phyloP scores from a whole-genome alignment of 2,329 filamentous ascomycete genomes.

The Cercospora zeae-maydis region DNA sequence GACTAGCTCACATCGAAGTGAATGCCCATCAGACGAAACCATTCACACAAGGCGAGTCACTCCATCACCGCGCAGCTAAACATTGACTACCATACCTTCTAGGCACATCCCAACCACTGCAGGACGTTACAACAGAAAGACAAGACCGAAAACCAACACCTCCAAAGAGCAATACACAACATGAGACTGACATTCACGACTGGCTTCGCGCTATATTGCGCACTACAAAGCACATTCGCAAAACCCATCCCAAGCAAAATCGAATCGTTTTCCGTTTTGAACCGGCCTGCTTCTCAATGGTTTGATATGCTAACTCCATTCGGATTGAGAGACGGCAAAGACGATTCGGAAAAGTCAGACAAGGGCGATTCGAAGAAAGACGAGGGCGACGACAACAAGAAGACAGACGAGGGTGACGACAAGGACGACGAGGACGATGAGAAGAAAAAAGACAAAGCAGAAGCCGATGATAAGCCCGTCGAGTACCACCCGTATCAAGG shows the following conservation, averaged over 20 bases:
- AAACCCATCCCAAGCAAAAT: neutral
- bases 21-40: neutral
- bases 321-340: neutral
- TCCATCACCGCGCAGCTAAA: neutral
- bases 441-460: neutral
- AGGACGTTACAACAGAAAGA: neutral
- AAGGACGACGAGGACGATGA: neutral
- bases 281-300: neutral
- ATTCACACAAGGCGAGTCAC: neutral
- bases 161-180: neutral
- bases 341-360: neutral
- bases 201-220: neutral
- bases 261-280: neutral
- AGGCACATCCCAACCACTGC: neutral
- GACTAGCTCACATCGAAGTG: neutral
- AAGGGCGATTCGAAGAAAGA: neutral
- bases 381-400: neutral
- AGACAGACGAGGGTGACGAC: neutral
- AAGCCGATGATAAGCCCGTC: neutral
- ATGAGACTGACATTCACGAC: neutral
- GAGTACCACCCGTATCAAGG: slow-evolving; percentile 3
- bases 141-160: neutral
- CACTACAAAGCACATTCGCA: neutral
- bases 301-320: neutral
- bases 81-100: neutral